These are phyloP conservation scores for Zygosaccharomyces pseudorouxii DNA, from an alignment of 805 yeast genomes.

Conservation along the genomic window DNA sequence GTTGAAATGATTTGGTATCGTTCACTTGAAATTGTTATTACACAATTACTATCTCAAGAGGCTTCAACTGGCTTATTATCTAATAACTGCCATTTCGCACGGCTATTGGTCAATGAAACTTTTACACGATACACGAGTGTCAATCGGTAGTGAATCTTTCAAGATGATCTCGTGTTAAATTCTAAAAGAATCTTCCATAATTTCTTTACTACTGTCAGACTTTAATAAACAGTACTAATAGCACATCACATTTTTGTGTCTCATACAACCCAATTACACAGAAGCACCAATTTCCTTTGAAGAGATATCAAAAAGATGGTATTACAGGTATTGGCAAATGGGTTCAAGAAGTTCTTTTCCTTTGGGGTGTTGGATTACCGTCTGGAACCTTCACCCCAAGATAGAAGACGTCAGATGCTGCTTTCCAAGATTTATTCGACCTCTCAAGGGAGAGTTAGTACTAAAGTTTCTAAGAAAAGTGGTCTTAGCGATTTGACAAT, in stretches of 20 bases:
- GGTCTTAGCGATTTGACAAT: constrained; percentile 1
- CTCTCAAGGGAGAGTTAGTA: not conserved
- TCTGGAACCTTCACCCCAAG: constrained; percentile 20
- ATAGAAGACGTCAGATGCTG: constrained; percentile 14
- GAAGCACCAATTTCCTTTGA: not conserved
- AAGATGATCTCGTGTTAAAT: not conserved
- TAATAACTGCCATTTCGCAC: too few species aligned
- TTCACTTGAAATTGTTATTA: not conserved
- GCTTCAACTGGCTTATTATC: too few species aligned
- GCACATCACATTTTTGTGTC: not conserved
- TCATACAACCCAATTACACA: not conserved
- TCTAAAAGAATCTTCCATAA: not conserved
- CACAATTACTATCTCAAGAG: not conserved
- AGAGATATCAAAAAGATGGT: not conserved
- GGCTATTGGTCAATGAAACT: not conserved
- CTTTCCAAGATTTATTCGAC: constrained; percentile 15
- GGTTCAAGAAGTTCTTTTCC: constrained; percentile 20
- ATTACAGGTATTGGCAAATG: constrained; percentile 1
- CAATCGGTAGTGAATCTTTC: not conserved
- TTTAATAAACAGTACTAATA: not conserved
- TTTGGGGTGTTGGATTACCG: constrained; percentile 29
- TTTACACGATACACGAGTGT: not conserved
- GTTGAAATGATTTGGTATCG: too few species aligned
- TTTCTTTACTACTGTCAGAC: not conserved
- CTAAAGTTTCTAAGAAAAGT: constrained; percentile 7